Evolutionary conservation across 2,329 filamentous ascomycete genomes (phyloP), one percentile per base, ranked within the genome.

Genomic region (Boeremia exigua): DNA sequence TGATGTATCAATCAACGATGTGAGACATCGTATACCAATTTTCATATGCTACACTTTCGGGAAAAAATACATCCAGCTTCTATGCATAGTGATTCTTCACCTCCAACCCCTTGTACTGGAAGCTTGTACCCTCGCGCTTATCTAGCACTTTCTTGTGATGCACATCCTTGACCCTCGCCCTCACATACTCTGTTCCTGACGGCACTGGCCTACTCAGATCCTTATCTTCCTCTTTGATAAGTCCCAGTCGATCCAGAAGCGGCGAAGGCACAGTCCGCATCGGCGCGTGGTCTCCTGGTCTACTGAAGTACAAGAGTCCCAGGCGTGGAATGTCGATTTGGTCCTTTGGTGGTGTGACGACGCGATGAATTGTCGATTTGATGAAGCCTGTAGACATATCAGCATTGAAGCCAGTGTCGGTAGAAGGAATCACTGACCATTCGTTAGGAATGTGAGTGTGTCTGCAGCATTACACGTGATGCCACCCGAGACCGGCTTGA

Each of bases 331-430:
- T 72, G 38, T 81, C 69, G 0, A 76, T 75, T 60, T 83, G 81
- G 48, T 82, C 81, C 8, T 71, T 63, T 0, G 80, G 81, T 1
- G 80, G 80, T 10, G 76, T 76, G 46, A 79, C 77, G 0, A 83
- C 80, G 4, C 81, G 76, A 47, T 83, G 80, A 11, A 82, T 71
- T 25, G 75, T 79, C 3, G 73, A 78, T 65, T 82, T 82, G 45
- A 82, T 68, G 48, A 77, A 78, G 6, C 75, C 74, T 43, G 9
- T n/a, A 5, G 4, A 12, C 3, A 1, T 9, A 6, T 48, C n/a
- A 54, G 32, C 7, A 17, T 3, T 23, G 8, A 12, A 2, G 0
- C 15, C 25, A 9, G 32, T 30, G 8, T 1, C 3, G 14, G 1
- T 0, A 19, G 27, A 14, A 14, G n/a, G 1, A 5, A 61, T 7